Evolutionary conservation across 305 asterid genomes (phyloP), one percentile per base, ranked within the genome.

Genomic region (Fraxinus angustifolia): DNA sequence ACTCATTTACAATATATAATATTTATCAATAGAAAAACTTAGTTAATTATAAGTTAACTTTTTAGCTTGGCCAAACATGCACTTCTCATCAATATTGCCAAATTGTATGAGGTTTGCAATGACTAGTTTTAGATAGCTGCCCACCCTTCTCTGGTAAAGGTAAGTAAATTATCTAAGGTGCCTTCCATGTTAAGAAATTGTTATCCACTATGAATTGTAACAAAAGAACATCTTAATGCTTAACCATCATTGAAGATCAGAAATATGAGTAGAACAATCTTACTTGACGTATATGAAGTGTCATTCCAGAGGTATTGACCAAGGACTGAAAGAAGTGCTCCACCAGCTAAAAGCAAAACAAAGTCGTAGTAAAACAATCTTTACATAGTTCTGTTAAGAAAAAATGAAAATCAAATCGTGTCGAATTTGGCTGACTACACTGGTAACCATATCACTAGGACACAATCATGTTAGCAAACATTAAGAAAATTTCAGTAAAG

Each of bases 301-400:
- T 94, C 98, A 93, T 92, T 80, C 99, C 98, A 73, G 98, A 95
- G 31, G 99, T 95, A 88, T 92, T 95, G 85, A 92, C 97, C 88
- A 95, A 83, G 53, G 97, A 95, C 87, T 93, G 98, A 86, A 95
- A 95, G 91, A 93, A 95, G 91, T 93, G 98, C 88, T 93, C 99
- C 86, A 95, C 99, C 88, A 95, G 86, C 99, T 95, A 89, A 83
- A 84, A 80, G 60, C 40, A 81, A 78, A 76, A 79, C 77, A 79
- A 71, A 72, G 34, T 19, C 48, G 34, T 60, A 31, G 40, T 81
- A 74, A n/a, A 76, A 40, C 77, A 48, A 16, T 78, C 40, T 26
- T 12, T 74, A 48, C 78, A 35, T 48, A 31, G 48, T n/a, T 23
- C 12, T 67, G 48, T 56, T 80, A n/a, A 80, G 80, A 82, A 75